Percentiles rank a stretch among this genome's conserved stretches.
phyloP scores from a whole-genome alignment of 1,284 basidiomycete genomes.

The Pterulicium gracile region DNA sequence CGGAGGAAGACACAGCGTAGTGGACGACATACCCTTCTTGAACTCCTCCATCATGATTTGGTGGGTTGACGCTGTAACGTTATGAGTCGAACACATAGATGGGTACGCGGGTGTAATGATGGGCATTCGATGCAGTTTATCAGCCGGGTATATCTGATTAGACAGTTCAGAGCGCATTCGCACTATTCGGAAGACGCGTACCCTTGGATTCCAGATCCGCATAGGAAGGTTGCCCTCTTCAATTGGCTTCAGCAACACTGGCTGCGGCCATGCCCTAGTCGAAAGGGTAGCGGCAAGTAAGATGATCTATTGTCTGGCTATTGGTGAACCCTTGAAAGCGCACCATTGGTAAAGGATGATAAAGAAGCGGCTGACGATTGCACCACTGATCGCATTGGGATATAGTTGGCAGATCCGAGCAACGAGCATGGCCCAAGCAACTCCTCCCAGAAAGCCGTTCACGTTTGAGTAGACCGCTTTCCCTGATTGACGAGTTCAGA shows the following conservation, averaged over 20 bases:
- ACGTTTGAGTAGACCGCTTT: conserved; percentile 98
- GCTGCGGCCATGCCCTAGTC: conserved; percentile 91
- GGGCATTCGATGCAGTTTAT: conserved; percentile 96
- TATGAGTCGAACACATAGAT: conserved; percentile 99
- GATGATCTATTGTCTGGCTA: conserved; percentile 7
- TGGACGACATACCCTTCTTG: conserved; percentile 58
- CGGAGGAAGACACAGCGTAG: conserved; percentile 6
- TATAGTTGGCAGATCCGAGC: conserved; percentile 98
- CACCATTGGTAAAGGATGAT: conserved; percentile 96
- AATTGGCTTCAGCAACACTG: conserved; percentile 92
- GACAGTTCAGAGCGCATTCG: too few species aligned
- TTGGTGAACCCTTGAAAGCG: conserved; percentile 15
- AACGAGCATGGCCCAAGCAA: conserved; percentile 97
- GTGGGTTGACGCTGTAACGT: conserved; percentile 92
- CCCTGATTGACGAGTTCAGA: conserved; percentile 30
- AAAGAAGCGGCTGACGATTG: conserved; percentile 95
- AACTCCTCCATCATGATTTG: conserved; percentile 97
- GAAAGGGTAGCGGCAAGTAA: conserved; percentile 7
- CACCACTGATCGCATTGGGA: conserved; percentile 88
- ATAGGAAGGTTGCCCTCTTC: conserved; percentile 91
- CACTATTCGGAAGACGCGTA: too few species aligned
- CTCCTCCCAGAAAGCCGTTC: conserved; percentile 95
- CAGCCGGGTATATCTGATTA: conserved; percentile 83
- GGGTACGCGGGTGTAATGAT: conserved; percentile 99
- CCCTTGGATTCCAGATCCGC: conserved; percentile 97